A percentile compares a stretch with the other conserved stretches of the same genome.
Conservation (phyloP, 208 protist genomes). For the Naegleria fowleri region DNA sequence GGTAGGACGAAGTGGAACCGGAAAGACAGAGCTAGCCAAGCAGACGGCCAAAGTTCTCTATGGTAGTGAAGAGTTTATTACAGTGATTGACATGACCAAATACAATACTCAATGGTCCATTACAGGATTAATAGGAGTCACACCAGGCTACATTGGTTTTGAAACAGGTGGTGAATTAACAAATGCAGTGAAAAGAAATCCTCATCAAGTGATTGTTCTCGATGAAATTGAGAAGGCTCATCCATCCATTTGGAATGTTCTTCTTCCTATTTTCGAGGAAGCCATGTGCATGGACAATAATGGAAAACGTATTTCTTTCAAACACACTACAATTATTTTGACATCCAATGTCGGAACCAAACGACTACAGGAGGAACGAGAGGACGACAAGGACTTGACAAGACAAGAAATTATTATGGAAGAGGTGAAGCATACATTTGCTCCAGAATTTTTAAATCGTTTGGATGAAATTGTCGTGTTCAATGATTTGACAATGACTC, state of each 20-base stretch:
- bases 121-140: slow-evolving; percentile 91
- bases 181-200: slow-evolving; percentile 91
- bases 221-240: slow-evolving; percentile 99
- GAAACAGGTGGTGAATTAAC: slow-evolving; percentile 97
- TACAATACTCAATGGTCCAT: slow-evolving; percentile 95
- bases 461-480: slow-evolving; percentile 33
- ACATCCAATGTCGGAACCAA: slow-evolving; percentile 91
- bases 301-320: slow-evolving; percentile 92
- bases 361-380: slow-evolving; percentile 62
- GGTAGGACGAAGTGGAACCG: slow-evolving; percentile 85
- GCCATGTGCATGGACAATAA: slow-evolving; percentile 93
- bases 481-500: slow-evolving; percentile 16
- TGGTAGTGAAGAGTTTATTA: slow-evolving; percentile 89
- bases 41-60: slow-evolving; percentile 87
- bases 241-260: slow-evolving; percentile 87
- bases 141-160: slow-evolving; percentile 97
- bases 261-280: slow-evolving; percentile 97
- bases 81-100: slow-evolving; percentile 97
- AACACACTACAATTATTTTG: slow-evolving; percentile 95
- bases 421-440: not conserved
- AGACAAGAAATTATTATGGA: not conserved
- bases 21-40: slow-evolving; percentile 94
- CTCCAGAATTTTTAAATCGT: slow-evolving; percentile 32
- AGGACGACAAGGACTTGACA: slow-evolving; percentile 32
- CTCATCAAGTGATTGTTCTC: slow-evolving; percentile 95